Conservation (phyloP, 208 protist genomes). For the Leishmania turanica region DNA sequence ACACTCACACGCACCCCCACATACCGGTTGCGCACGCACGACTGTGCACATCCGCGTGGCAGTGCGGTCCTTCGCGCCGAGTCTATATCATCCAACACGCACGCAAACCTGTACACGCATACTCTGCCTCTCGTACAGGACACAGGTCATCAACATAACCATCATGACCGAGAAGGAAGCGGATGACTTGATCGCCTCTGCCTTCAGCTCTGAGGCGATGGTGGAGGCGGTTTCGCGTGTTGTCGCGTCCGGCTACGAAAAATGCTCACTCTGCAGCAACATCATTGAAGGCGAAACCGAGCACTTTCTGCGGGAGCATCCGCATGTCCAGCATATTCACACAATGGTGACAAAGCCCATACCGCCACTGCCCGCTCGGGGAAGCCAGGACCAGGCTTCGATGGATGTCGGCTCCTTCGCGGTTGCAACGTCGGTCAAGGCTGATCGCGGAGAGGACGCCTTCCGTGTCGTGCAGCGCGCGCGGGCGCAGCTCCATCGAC, state of each 20-base stretch:
- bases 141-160: neutral
- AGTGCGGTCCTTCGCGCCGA: neutral
- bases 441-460: constrained; percentile 46
- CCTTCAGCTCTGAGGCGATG: neutral
- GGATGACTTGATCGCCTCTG: neutral
- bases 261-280: constrained; percentile 47
- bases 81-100: too few species aligned
- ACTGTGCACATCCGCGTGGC: neutral
- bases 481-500: constrained; percentile 40
- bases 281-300: constrained; percentile 27
- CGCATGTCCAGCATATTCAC: constrained; percentile 24
- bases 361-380: neutral
- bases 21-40: neutral
- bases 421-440: constrained; percentile 28
- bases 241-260: constrained; percentile 12
- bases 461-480: constrained; percentile 59
- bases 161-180: neutral
- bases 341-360: constrained; percentile 6
- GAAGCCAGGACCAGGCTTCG: neutral
- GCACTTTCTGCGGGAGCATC: constrained; percentile 31
- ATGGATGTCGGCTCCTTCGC: constrained; percentile 38
- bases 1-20: neutral
- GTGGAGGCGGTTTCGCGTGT: neutral
- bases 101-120: neutral
- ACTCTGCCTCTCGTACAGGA: neutral